Conservation (phyloP, 768 basidiomycete genomes). For the Lepiota venenata region DNA sequence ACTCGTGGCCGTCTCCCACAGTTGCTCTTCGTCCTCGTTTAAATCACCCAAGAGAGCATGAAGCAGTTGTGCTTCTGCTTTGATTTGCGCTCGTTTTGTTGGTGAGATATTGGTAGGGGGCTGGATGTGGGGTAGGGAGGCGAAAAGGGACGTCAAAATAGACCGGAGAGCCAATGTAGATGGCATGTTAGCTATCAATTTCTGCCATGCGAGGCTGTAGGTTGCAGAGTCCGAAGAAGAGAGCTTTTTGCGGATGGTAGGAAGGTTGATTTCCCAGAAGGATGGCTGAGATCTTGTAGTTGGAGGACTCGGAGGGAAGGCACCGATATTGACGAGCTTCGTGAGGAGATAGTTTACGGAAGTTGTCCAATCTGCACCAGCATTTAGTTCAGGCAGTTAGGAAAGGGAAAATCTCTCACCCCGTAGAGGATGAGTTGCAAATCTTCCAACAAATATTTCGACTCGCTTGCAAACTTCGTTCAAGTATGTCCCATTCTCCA, state of each 20-base stretch:
- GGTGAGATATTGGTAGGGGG: constrained; percentile 24
- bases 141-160: constrained; percentile 57
- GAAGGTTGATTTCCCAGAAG: constrained; percentile 57
- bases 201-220: constrained; percentile 52
- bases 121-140: constrained; percentile 36
- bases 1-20: constrained; percentile 48
- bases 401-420: constrained; percentile 33
- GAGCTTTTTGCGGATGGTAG: constrained; percentile 39
- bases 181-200: constrained; percentile 41
- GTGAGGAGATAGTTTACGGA: constrained; percentile 53
- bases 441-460: constrained; percentile 46
- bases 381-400: neutral
- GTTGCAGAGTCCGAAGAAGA: constrained; percentile 24
- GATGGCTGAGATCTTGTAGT: constrained; percentile 60
- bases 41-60: constrained; percentile 49
- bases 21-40: constrained; percentile 36
- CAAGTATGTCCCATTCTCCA: constrained; percentile 60
- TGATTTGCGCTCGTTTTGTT: constrained; percentile 39
- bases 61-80: constrained; percentile 54
- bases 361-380: constrained; percentile 31
- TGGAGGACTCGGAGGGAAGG: constrained; percentile 54
- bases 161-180: constrained; percentile 53
- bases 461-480: constrained; percentile 47
- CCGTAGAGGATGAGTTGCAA: constrained; percentile 32
- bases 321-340: constrained; percentile 66